These are phyloP conservation scores for Niebla homalea DNA, from an alignment of 495 filamentous ascomycete genomes.

Conservation along the genomic window DNA sequence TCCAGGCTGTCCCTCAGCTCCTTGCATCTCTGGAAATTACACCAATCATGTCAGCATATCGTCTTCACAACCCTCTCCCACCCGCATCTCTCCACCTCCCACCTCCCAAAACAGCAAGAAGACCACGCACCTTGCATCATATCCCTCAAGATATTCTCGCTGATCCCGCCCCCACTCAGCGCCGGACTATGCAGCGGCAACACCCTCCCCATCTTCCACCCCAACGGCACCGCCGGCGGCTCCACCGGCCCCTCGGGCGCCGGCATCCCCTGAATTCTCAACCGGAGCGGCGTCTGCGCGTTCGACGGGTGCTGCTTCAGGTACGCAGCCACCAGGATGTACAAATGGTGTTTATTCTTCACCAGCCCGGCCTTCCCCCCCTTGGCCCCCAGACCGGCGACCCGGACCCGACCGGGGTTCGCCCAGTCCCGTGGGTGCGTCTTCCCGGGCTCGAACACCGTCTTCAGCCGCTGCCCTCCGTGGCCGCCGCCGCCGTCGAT, in stretches of 20 bases:
- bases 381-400: conserved; percentile 47
- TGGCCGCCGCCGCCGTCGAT: conserved; percentile 28
- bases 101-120: conserved; percentile 51
- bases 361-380: conserved; percentile 38
- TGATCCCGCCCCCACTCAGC: conserved; percentile 85
- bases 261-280: conserved; percentile 55
- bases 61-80: no score
- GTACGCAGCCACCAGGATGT: conserved; percentile 59
- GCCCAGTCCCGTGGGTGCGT: conserved; percentile 94
- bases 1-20: conserved; percentile 16
- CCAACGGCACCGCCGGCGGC: conserved; percentile 64
- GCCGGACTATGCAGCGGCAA: conserved; percentile 78
- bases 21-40: conserved; percentile 33
- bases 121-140: conserved; percentile 48
- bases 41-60: no score
- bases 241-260: conserved; percentile 50
- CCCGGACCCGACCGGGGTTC: conserved; percentile 81
- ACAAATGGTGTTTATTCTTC: conserved; percentile 87
- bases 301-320: conserved; percentile 64
- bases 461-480: conserved; percentile 49
- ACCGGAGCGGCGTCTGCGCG: conserved; percentile 48
- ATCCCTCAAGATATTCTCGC: conserved; percentile 91
- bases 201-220: conserved; percentile 81
- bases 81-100: conserved; percentile 39
- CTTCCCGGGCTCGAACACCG: conserved; percentile 82